Conservation (phyloP, 2,329 filamentous ascomycete genomes). For the Fusarium gaditjirri region DNA sequence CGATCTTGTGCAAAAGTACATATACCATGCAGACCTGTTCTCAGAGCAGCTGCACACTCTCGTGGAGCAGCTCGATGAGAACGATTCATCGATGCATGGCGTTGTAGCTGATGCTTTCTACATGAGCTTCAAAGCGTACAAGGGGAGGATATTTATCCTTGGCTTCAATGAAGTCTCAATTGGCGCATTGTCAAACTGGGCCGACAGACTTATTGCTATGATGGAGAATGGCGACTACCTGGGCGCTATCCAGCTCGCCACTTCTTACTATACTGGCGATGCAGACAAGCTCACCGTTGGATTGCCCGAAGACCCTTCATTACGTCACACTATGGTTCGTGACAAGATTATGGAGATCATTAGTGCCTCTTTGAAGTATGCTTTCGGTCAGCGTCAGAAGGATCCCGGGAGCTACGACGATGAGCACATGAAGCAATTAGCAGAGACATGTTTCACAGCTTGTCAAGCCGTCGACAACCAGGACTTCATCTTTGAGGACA, state of each 20-base stretch:
- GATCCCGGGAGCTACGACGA: constrained; percentile 59
- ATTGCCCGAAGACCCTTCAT: constrained; percentile 81
- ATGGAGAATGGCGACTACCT: constrained; percentile 99
- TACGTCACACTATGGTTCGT: constrained; percentile 83
- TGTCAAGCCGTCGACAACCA: constrained; percentile 81
- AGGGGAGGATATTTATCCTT: constrained; percentile 89
- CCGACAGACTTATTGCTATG: constrained; percentile 88
- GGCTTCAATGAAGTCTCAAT: constrained; percentile 95
- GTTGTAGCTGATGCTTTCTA: constrained; percentile 97
- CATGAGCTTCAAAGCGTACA: constrained; percentile 97
- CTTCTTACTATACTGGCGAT: constrained; percentile 89
- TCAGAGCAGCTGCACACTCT: constrained; percentile 85
- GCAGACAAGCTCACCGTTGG: constrained; percentile 96
- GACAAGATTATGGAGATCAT: constrained; percentile 95
- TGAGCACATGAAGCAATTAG: constrained; percentile 77
- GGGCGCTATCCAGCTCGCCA: constrained; percentile 88
- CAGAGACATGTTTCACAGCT: constrained; percentile 83
- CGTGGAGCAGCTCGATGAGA: constrained; percentile 88
- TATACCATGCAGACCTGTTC: constrained; percentile 91
- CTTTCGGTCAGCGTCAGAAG: constrained; percentile 75
- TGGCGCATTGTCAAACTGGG: constrained; percentile 95
- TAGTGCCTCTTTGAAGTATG: constrained; percentile 88
- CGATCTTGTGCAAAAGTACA: constrained; percentile 89
- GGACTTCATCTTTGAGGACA: constrained; percentile 89
- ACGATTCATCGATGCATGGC: constrained; percentile 90